phyloP scores from a whole-genome alignment of 208 protist genomes.

The Acanthamoeba castellanii region DNA sequence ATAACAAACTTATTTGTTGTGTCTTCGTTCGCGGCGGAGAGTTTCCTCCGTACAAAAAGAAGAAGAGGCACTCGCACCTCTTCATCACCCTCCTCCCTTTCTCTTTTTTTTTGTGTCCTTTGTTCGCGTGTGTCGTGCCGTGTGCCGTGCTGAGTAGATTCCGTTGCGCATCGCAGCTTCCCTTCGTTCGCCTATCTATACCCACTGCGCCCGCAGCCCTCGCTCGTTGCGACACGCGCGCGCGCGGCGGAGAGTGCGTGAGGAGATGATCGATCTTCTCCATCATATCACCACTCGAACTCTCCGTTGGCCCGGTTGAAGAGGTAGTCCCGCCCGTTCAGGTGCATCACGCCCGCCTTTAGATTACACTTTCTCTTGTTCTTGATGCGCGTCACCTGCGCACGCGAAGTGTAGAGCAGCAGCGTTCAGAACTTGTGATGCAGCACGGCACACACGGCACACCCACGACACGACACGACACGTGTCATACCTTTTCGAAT shows the following conservation, averaged over 20 bases:
- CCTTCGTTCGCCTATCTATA: too few species aligned
- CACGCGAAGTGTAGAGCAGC: neutral
- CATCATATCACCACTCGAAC: constrained; percentile 79
- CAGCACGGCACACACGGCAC: neutral
- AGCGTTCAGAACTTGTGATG: neutral
- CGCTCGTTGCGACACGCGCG: too few species aligned
- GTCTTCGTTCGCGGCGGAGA: neutral
- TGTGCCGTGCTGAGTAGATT: too few species aligned
- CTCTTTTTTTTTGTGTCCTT: neutral
- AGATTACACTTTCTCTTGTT: constrained; percentile 84
- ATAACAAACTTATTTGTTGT: neutral
- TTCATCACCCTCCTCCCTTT: neutral
- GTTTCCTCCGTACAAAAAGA: too few species aligned
- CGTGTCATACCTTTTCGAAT: constrained; percentile 80
- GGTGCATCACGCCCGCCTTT: constrained; percentile 86
- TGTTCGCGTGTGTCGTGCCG: neutral
- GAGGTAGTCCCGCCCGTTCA: constrained; percentile 83
- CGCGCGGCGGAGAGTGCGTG: too few species aligned
- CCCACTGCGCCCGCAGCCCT: too few species aligned
- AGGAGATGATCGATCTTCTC: neutral
- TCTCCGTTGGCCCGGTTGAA: constrained; percentile 85
- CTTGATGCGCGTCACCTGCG: constrained; percentile 81
- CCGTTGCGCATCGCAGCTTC: too few species aligned
- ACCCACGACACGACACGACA: too few species aligned
- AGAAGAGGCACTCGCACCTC: too few species aligned